These are phyloP conservation scores for Hirschfeldia incana DNA, from an alignment of 345 rosid genomes.

Conservation along the genomic window DNA sequence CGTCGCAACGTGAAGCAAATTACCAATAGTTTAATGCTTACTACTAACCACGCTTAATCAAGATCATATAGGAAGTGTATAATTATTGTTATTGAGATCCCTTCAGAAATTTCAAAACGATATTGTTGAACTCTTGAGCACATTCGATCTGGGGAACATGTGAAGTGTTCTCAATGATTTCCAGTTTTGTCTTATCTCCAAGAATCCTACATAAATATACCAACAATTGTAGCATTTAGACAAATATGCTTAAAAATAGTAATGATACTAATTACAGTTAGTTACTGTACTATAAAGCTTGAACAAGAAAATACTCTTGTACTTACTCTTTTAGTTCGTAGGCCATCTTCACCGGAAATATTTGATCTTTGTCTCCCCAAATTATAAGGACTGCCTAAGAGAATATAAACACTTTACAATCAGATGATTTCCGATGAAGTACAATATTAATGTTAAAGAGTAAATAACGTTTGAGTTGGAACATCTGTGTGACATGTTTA, in stretches of 20 bases:
- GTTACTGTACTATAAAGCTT: not conserved
- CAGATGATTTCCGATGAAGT: not conserved
- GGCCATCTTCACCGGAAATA: slow-evolving; percentile 85
- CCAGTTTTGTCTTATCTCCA: slow-evolving; percentile 66
- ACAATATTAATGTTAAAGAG: not conserved
- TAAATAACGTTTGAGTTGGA: not conserved
- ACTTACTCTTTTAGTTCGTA: slow-evolving; percentile 66
- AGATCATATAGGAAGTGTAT: not conserved
- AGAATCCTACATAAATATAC: slow-evolving; percentile 51
- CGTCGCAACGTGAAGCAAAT: not conserved
- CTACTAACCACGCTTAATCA: not conserved
- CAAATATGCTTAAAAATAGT: not conserved
- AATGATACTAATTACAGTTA: not conserved
- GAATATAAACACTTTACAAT: not conserved
- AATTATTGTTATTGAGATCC: not conserved
- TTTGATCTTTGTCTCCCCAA: slow-evolving; percentile 85
- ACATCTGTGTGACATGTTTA: not conserved
- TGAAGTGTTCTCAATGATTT: slow-evolving; percentile 59
- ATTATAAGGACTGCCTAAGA: slow-evolving; percentile 66
- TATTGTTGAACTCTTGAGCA: slow-evolving; percentile 51
- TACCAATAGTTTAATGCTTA: not conserved
- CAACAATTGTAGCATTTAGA: not conserved
- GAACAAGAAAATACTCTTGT: not conserved
- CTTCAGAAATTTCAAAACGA: slow-evolving; percentile 53
- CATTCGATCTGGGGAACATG: slow-evolving; percentile 83